Conservation (phyloP, 140 eudicot genomes). For the Flaveria floridana region DNA sequence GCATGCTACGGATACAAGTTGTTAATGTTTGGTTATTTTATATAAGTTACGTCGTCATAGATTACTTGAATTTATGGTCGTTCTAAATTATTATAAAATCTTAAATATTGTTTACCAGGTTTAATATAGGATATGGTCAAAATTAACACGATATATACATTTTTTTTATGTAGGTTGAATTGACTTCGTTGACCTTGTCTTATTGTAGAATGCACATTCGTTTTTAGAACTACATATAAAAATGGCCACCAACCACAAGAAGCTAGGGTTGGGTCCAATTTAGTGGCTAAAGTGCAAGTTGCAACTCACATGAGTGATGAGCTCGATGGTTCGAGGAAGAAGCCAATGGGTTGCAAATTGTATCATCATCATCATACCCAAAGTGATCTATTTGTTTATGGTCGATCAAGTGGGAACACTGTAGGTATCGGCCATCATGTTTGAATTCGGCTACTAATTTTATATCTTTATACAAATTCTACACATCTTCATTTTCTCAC, state of each 20-base stretch:
- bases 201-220: not conserved
- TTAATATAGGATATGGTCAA: not conserved
- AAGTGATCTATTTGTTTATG: not conserved
- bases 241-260: constrained; percentile 23
- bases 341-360: not conserved
- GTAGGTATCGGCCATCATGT: constrained; percentile 26
- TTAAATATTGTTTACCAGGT: not conserved
- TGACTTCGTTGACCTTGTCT: constrained; percentile 30
- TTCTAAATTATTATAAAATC: not conserved
- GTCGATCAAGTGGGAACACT: constrained; percentile 20
- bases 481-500: not conserved
- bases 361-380: not conserved
- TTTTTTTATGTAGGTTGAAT: constrained; percentile 1
- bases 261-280: constrained; percentile 6
- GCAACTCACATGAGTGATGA: constrained; percentile 12
- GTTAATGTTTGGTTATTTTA: not conserved
- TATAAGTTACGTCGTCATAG: not conserved
- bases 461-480: constrained; percentile 15
- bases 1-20: too few species aligned
- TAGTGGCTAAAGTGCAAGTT: constrained; percentile 26
- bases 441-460: constrained; percentile 22
- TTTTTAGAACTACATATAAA: not conserved
- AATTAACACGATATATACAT: not conserved
- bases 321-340: constrained; percentile 31
- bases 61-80: not conserved